phyloP scores from a whole-genome alignment of 2,329 filamentous ascomycete genomes.

The Botrytis fabae region DNA sequence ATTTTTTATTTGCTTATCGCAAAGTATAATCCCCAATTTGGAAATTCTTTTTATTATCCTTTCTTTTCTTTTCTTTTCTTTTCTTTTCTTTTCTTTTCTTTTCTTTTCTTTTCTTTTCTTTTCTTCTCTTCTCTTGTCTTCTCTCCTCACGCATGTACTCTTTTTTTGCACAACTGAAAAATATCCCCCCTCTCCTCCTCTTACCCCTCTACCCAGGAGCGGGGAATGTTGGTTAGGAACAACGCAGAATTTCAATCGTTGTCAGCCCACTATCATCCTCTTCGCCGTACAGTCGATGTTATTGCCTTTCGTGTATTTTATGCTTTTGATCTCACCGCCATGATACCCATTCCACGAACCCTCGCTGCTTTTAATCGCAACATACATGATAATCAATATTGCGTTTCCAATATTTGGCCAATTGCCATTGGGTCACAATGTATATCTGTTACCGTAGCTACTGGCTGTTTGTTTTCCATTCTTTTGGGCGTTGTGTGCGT shows the following conservation, averaged over 20 bases:
- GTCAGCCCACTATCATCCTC: conserved; percentile 5
- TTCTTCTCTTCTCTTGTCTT: too few species aligned
- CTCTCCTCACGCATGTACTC: neutral
- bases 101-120: too few species aligned
- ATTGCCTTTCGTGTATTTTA: conserved; percentile 6
- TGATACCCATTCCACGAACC: conserved; percentile 1
- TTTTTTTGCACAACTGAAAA: neutral
- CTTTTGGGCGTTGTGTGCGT: neutral
- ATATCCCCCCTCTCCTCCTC: neutral
- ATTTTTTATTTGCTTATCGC: neutral
- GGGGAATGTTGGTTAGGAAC: conserved; percentile 14
- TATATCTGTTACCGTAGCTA: neutral
- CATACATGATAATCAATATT: conserved; percentile 12
- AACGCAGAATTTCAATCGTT: conserved; percentile 10
- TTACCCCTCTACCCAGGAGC: conserved; percentile 7
- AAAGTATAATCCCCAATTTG: neutral
- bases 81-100: too few species aligned
- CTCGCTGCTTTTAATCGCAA: conserved; percentile 22
- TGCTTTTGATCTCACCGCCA: conserved; percentile 17
- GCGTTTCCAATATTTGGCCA: conserved; percentile 18
- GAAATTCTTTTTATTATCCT: neutral
- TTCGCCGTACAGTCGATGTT: neutral
- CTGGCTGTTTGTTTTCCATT: neutral
- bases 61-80: too few species aligned
- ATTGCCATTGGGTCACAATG: conserved; percentile 4